Evolutionary conservation across 345 rosid genomes (phyloP), one percentile per base, ranked within the genome.

Genomic region (Eucalyptus brandiana): DNA sequence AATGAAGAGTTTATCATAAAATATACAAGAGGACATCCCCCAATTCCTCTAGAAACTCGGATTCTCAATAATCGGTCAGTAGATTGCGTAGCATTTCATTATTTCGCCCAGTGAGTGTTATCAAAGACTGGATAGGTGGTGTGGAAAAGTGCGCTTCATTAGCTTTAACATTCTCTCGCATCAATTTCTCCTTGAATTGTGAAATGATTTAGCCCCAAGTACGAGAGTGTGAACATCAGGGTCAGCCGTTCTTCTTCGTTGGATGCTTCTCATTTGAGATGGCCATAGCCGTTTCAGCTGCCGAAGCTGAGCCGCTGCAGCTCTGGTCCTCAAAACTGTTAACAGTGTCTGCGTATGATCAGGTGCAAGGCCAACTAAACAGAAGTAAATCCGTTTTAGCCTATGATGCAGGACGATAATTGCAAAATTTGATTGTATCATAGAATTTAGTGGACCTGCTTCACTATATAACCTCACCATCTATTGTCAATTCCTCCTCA

Each of bases 401-500:
- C 49, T 67, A 28, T 30, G 24, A 19, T 60, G 56, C 80, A 91
- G 86, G 83, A 49, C 83, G 28, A 60, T 23, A 86, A 80, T 90
- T 80, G 88, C 81, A 48, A 62, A 90, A 21, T 30, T 88, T 65
- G 88, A 87, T 88, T 91, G 87, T 37, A 12, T 24, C 13, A 32
- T 26, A 14, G 72, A 65, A 65, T 19, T 89, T 10, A 49, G 48
- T 21, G 86, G 90, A 94, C 99, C 93, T 94, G 99, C 97, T 94
- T 42, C 97, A 95, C 93, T 91, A 89, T 93, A 95, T 95, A 44
- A 93, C 94, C 93, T 95, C 95, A n/a, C 89, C 93, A 89, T 92
- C 96, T 69, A 95, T 92, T 5, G 92, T 90, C 37, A 90, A 92
- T 89, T 89, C 92, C 91, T 93, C 96, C 17, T 97, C 95, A 90